A percentile compares a stretch with the other conserved stretches of the same genome.
phyloP scores from a whole-genome alignment of 495 filamentous ascomycete species.

The Glarea lozoyensis region DNA sequence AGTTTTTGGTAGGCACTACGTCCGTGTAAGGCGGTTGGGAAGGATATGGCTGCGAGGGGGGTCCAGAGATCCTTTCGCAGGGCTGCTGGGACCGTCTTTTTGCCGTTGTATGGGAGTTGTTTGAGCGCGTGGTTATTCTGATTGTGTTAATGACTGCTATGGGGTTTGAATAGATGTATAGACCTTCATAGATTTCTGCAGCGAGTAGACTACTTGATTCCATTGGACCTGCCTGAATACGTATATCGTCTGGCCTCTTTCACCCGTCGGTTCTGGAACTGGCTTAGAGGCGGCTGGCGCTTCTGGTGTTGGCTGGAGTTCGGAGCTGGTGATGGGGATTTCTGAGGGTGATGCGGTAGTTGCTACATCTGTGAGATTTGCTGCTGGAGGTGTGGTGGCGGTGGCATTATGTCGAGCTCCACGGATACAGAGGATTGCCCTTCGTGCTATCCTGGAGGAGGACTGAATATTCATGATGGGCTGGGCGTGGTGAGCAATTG shows the following conservation, averaged over 20 bases:
- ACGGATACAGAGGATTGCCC: constrained; percentile 1
- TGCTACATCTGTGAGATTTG: too few species aligned
- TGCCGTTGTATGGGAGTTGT: constrained; percentile 83
- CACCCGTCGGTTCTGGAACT: neutral
- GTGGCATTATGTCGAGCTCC: constrained; percentile 5
- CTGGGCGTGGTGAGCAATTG: too few species aligned
- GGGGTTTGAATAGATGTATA: constrained; percentile 2
- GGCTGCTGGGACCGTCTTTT: constrained; percentile 70
- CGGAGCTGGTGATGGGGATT: too few species aligned
- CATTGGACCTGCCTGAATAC: constrained; percentile 72
- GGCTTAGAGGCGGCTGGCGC: neutral
- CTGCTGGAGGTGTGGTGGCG: neutral
- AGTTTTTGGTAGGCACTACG: constrained; percentile 68
- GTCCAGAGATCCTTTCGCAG: constrained; percentile 88
- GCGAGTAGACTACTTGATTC: constrained; percentile 77
- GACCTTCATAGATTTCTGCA: constrained; percentile 62
- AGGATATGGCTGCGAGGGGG: constrained; percentile 68
- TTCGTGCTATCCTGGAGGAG: constrained; percentile 3
- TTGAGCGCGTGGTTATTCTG: constrained; percentile 60
- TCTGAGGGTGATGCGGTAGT: too few species aligned
- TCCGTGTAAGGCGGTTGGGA: constrained; percentile 54
- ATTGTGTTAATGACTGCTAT: neutral
- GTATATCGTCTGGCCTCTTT: constrained; percentile 64
- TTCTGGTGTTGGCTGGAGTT: too few species aligned
- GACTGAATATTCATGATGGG: constrained; percentile 14